These are phyloP conservation scores for Backusella mclennaniae DNA, from an alignment of 192 early-diverging fungal genomes.

Conservation along the genomic window DNA sequence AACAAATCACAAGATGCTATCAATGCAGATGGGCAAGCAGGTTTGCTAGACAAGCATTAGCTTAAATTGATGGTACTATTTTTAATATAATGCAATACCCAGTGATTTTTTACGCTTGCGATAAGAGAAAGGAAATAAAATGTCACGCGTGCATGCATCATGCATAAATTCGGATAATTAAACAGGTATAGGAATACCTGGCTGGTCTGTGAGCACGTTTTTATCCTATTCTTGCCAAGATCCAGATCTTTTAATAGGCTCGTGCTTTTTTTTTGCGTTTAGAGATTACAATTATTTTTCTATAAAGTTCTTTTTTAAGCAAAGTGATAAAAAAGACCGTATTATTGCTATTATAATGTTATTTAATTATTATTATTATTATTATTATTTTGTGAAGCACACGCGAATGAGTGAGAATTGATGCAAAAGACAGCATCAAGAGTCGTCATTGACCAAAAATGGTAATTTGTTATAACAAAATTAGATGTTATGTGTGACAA, in stretches of 20 bases:
- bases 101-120: neutral
- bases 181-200: neutral
- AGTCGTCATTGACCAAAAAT: conserved; percentile 1
- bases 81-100: neutral
- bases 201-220: neutral
- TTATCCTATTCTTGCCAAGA: neutral
- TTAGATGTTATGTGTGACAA: neutral
- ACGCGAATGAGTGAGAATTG: conserved; percentile 5
- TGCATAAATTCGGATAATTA: conserved; percentile 10
- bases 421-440: conserved; percentile 7
- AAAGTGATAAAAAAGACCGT: neutral
- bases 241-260: neutral
- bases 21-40: conserved; percentile 38
- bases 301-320: neutral
- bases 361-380: neutral
- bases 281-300: neutral
- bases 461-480: neutral
- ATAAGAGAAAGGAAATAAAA: neutral
- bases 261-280: neutral
- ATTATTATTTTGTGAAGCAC: conserved; percentile 1
- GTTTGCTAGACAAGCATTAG: conserved; percentile 11
- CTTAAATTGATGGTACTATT: neutral
- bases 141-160: conserved; percentile 3
- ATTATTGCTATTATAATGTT: too few species aligned
- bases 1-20: conserved; percentile 33